A percentile compares a stretch with the other conserved stretches of the same genome.
Evolutionary conservation across 352 stramenopile species (phyloP).

Genomic region (Globisporangium abappressorium): DNA sequence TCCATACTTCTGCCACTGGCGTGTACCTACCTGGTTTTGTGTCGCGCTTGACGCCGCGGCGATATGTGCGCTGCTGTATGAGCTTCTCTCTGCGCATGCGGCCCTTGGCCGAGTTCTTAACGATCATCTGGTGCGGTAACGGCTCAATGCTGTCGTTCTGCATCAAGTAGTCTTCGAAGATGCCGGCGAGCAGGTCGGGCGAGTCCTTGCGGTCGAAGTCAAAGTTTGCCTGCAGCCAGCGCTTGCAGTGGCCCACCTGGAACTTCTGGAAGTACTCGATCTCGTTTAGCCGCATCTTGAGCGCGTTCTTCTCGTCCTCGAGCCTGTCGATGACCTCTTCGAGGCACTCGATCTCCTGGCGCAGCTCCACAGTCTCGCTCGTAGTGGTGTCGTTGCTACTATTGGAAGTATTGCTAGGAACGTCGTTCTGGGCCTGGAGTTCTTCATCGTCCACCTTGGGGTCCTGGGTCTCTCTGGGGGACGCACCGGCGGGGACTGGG

Average conservation of each 20-base stretch:
- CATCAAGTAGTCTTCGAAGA: constrained; percentile 55
- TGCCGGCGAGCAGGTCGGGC: constrained; percentile 36
- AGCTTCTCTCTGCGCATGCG: constrained; percentile 33
- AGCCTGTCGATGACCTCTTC: constrained; percentile 39
- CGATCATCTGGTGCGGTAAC: constrained; percentile 45
- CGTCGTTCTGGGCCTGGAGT: neutral
- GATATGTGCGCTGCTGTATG: constrained; percentile 23
- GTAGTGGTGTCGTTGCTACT: neutral
- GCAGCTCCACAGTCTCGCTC: constrained; percentile 20
- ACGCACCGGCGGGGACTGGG: neutral
- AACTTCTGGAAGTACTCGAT: constrained; percentile 40
- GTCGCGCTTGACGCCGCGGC: constrained; percentile 25
- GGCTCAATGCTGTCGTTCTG: constrained; percentile 43
- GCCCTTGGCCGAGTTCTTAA: constrained; percentile 46
- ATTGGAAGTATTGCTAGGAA: neutral
- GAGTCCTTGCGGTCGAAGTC: constrained; percentile 59
- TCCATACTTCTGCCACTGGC: neutral
- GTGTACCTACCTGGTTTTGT: constrained; percentile 9
- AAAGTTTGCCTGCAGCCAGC: constrained; percentile 50
- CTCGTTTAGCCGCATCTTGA: constrained; percentile 45
- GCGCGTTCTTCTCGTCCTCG: constrained; percentile 44
- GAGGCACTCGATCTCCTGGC: constrained; percentile 41
- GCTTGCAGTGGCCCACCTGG: constrained; percentile 38
- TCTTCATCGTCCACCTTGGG: neutral
- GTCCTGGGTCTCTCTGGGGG: constrained; percentile 5